phyloP scores from a whole-genome alignment of 495 filamentous ascomycete species.

The Cercophora scortea region DNA sequence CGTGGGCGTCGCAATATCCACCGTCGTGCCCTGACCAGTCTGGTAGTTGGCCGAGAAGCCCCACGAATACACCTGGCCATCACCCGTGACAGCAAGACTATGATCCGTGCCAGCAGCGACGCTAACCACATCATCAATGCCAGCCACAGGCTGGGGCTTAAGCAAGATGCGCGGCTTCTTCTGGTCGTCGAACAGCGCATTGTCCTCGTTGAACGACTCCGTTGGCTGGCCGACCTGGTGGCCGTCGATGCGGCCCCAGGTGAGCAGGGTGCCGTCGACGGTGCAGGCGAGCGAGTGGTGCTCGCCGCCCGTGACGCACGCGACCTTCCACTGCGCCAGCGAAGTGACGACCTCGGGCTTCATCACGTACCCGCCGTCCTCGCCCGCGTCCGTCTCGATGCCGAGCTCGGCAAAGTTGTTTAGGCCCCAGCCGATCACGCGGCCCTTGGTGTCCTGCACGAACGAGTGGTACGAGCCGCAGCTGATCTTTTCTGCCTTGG shows the following conservation, averaged over 20 bases:
- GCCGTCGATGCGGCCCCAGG: constrained; percentile 64
- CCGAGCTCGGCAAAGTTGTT: constrained; percentile 82
- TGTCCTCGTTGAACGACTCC: constrained; percentile 41
- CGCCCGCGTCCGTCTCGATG: constrained; percentile 58
- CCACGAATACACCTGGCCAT: constrained; percentile 60
- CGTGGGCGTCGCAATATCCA: constrained; percentile 51
- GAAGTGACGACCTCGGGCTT: constrained; percentile 35
- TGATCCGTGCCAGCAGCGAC: constrained; percentile 52
- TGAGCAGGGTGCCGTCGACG: constrained; percentile 51
- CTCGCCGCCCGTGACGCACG: constrained; percentile 53
- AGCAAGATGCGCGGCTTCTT: constrained; percentile 49
- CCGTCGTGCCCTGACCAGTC: constrained; percentile 53
- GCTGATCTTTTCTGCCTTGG: constrained; percentile 47
- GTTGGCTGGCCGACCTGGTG: constrained; percentile 51
- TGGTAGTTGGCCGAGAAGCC: constrained; percentile 62
- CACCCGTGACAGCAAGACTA: constrained; percentile 48
- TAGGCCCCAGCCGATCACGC: constrained; percentile 76
- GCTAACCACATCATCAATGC: constrained; percentile 15
- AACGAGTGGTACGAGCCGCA: constrained; percentile 69
- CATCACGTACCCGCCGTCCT: constrained; percentile 46
- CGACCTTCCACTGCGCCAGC: constrained; percentile 46
- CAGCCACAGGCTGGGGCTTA: constrained; percentile 35
- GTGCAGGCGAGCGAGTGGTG: constrained; percentile 62
- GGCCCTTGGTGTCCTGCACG: constrained; percentile 61
- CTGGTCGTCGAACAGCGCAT: constrained; percentile 50